Evolutionary conservation across 108 stramenopile species (phyloP).

Genomic region (Pseudonitzschia pungens): DNA sequence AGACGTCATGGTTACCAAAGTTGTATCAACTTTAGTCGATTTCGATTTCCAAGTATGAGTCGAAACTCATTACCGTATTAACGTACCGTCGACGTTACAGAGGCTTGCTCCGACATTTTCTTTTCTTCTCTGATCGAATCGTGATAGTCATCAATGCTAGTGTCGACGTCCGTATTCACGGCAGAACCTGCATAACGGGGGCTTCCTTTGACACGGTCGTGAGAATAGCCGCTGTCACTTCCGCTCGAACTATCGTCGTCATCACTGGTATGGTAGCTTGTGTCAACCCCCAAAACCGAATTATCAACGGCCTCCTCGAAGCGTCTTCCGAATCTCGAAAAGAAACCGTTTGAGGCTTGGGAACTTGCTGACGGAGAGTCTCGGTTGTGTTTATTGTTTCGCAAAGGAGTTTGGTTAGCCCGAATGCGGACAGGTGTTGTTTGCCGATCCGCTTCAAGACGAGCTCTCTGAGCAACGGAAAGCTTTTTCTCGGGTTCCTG

Average conservation of each 20-base stretch:
- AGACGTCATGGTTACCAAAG: no score
- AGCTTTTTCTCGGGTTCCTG: conserved; percentile 34
- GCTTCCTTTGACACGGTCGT: not conserved
- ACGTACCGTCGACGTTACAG: conserved; percentile 42
- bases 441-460: conserved; percentile 65
- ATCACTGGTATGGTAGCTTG: conserved; percentile 3
- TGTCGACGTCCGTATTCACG: not conserved
- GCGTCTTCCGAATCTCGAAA: conserved; percentile 33
- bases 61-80: no score
- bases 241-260: not conserved
- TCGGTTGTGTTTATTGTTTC: conserved; percentile 12
- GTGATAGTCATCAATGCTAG: not conserved
- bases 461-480: conserved; percentile 69
- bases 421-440: conserved; percentile 49
- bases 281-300: conserved; percentile 18
- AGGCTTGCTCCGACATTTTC: conserved; percentile 41
- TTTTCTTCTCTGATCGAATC: conserved; percentile 33
- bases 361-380: conserved; percentile 10
- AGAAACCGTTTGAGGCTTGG: conserved; percentile 20
- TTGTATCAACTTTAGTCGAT: no score
- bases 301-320: conserved; percentile 34
- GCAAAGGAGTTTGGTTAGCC: conserved; percentile 27
- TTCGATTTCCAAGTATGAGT: not conserved
- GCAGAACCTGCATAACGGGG: not conserved
- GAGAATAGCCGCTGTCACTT: not conserved